Conservation (phyloP, 129 eudicot species). For the Flaveria robusta region DNA sequence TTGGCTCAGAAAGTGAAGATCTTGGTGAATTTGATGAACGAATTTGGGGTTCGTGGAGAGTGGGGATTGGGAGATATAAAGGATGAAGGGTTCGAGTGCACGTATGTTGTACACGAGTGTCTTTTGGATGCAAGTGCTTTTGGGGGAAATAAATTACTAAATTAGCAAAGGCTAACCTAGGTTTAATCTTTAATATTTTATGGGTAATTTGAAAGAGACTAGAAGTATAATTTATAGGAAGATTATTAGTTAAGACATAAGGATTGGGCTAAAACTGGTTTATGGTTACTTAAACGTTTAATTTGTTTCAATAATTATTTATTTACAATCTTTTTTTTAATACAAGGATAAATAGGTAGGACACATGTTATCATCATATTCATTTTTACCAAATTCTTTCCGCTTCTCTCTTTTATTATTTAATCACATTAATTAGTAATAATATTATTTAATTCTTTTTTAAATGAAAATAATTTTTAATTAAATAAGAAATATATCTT, state of each 20-base stretch:
- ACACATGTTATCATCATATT: too few species aligned
- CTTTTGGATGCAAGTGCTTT: neutral
- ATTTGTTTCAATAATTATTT: too few species aligned
- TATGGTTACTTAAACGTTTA: too few species aligned
- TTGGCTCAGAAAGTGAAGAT: neutral
- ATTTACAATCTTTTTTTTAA: too few species aligned
- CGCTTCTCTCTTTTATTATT: too few species aligned
- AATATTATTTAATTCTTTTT: too few species aligned
- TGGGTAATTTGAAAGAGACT: neutral
- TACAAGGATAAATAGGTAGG: too few species aligned
- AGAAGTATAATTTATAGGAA: neutral
- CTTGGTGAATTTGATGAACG: neutral
- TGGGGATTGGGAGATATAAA: constrained; percentile 6
- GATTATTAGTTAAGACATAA: neutral
- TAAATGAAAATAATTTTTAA: too few species aligned
- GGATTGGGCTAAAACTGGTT: neutral
- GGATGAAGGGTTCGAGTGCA: neutral
- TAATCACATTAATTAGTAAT: too few species aligned
- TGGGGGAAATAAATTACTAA: neutral
- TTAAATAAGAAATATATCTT: too few species aligned
- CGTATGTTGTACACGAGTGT: constrained; percentile 8
- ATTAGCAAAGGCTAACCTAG: neutral
- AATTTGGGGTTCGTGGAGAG: neutral
- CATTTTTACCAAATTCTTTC: too few species aligned
- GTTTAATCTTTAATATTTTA: neutral